Percentiles rank a stretch among this genome's conserved stretches.
phyloP scores from a whole-genome alignment of 2,329 filamentous ascomycete genomes.

The Cryphonectria nitschkei region DNA sequence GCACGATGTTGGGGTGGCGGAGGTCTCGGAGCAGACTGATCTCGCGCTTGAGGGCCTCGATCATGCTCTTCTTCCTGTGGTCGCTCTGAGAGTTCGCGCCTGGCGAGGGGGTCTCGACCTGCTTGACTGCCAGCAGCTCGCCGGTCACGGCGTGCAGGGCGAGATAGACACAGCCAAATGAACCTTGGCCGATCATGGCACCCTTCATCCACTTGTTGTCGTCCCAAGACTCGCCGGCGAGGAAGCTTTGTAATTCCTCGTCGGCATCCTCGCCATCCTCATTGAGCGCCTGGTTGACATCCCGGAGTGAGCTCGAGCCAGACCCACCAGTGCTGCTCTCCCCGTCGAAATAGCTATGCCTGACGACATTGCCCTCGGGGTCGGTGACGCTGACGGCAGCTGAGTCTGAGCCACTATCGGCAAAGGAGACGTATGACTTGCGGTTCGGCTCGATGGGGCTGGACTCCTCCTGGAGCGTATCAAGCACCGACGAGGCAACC shows the following conservation, averaged over 20 bases:
- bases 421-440: constrained; percentile 93
- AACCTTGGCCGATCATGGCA: constrained; percentile 93
- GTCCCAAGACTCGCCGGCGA: constrained; percentile 91
- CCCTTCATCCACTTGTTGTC: constrained; percentile 99
- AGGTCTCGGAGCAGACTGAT: constrained; percentile 92
- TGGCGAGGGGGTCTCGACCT: constrained; percentile 86
- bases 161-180: constrained; percentile 93
- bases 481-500: constrained; percentile 83
- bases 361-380: constrained; percentile 70
- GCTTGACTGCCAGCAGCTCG: constrained; percentile 97
- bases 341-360: constrained; percentile 86
- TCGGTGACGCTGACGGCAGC: constrained; percentile 75
- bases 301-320: constrained; percentile 74
- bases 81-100: constrained; percentile 81
- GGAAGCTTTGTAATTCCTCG: constrained; percentile 85
- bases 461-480: constrained; percentile 85
- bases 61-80: constrained; percentile 95
- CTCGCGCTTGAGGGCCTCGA: constrained; percentile 94
- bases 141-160: constrained; percentile 94
- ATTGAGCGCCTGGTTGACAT: constrained; percentile 81
- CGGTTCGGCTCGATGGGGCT: constrained; percentile 83
- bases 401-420: constrained; percentile 74
- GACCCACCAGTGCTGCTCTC: constrained; percentile 63
- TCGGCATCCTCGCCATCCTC: constrained; percentile 93
- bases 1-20: constrained; percentile 95